These are phyloP conservation scores for Rubia yunnanensis DNA, from an alignment of 257 asterid genomes.

Conservation along the genomic window DNA sequence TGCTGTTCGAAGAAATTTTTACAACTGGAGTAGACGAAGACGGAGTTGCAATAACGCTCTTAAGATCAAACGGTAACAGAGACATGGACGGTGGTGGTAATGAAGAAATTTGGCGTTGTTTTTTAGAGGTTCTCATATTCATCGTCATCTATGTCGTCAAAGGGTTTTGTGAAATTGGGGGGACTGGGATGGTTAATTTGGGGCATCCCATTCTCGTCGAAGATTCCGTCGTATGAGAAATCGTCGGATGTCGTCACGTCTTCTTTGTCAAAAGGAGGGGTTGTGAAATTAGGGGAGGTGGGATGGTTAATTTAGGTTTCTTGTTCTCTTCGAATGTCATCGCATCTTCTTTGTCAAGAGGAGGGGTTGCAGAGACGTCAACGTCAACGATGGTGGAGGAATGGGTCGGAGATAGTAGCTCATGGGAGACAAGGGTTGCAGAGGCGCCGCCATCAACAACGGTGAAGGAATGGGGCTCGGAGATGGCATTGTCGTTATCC, in stretches of 20 bases:
- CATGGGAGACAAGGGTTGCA: too few relatives aligned
- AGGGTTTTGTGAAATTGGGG: slow-evolving; percentile 24
- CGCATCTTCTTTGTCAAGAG: too few relatives aligned
- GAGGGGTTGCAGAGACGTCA: slow-evolving; percentile 6
- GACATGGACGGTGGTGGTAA: not conserved
- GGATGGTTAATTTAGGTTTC: too few relatives aligned
- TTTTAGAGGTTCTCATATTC: slow-evolving; percentile 53
- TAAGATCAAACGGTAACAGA: not conserved
- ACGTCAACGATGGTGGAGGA: not conserved
- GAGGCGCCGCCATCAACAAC: too few relatives aligned
- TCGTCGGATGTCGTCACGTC: slow-evolving; percentile 29
- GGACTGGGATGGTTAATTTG: slow-evolving; percentile 3
- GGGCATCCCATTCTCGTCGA: slow-evolving; percentile 18
- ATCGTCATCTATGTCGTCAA: slow-evolving; percentile 34
- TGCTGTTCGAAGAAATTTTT: slow-evolving; percentile 26
- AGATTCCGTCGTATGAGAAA: slow-evolving; percentile 33
- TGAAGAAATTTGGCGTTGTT: slow-evolving; percentile 47
- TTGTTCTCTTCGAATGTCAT: too few relatives aligned
- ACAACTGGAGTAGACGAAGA: slow-evolving; percentile 15
- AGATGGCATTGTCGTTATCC: slow-evolving; percentile 19
- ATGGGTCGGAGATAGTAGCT: not conserved
- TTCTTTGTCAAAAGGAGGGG: slow-evolving; percentile 18
- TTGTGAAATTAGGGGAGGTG: too few relatives aligned
- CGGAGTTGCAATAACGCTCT: slow-evolving; percentile 26
- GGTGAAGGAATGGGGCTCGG: too few relatives aligned